Evolutionary conservation across 352 stramenopile genomes (phyloP), one percentile per base, ranked within the genome.

Genomic region (Phytopythium litorale): DNA sequence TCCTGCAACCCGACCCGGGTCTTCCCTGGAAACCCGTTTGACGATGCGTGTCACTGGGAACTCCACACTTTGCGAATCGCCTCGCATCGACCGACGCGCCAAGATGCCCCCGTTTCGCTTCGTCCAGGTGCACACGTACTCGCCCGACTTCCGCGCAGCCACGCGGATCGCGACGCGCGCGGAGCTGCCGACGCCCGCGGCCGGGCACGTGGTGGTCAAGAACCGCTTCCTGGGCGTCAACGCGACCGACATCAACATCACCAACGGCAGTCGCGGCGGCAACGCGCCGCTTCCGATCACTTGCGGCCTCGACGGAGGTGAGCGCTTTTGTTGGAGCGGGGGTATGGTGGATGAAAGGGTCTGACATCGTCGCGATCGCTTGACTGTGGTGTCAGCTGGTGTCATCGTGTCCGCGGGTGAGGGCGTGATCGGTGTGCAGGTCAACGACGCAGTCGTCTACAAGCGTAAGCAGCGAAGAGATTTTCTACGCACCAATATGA

Each of bases 201-300:
- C 71, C 2, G 73, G 73, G n/a, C 58, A 63, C 15, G 63, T 81
- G 18, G 64, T 85, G 50, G 66, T 83, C 16, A 63, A 76, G 65
- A 76, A 76, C 66, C 66, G 66, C 60, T 75, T 64, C 53, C 38
- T 75, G 21, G 75, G 73, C 18, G 77, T 85, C 66, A 83, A 85
- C 42, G 76, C 71, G 51, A 81, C 76, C 45, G 73, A 85, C 58
- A 68, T 88, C 64, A 84, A 80, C 72, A 70, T 85, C 43, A 84
- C 76, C 32, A 83, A 79, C 62, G 76, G 75, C 21, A 64, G 51
- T 60, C 23, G 61, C 64, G 48, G 65, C 62, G 60, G 64, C 15
- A 55, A 58, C 61, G 62, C 68, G n/a, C 62, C 65, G 23, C 58
- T 72, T 9, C 68, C 68, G 23, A 65, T 70, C 43, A 63, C 60